Conservation (phyloP, 306 rosid genomes). For the Luffa aegyptiaca region DNA sequence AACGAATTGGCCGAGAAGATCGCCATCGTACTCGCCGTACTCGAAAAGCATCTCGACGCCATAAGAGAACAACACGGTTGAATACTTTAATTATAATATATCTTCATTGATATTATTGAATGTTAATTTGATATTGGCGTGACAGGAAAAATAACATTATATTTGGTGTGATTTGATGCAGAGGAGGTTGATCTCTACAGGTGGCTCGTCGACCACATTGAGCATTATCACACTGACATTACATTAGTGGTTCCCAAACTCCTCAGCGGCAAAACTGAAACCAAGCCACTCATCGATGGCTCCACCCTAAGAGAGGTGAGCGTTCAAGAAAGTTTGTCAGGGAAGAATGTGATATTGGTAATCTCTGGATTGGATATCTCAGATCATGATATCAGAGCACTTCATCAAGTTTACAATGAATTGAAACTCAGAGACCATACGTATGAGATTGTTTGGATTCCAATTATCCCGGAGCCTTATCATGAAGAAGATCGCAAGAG, state of each 20-base stretch:
- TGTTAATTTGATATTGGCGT: neutral
- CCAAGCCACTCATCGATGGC: constrained; percentile 37
- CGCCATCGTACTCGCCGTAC: neutral
- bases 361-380: constrained; percentile 45
- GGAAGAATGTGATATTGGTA: constrained; percentile 33
- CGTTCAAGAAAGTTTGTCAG: neutral
- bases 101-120: neutral
- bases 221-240: constrained; percentile 4
- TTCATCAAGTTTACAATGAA: constrained; percentile 25
- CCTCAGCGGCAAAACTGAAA: constrained; percentile 2
- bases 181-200: constrained; percentile 4
- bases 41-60: neutral
- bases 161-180: neutral
- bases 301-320: constrained; percentile 25
- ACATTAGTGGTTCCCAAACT: neutral
- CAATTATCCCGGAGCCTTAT: constrained; percentile 39
- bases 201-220: constrained; percentile 4
- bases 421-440: constrained; percentile 7
- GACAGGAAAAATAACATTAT: neutral
- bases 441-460: constrained; percentile 58
- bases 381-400: constrained; percentile 21
- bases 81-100: neutral
- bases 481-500: constrained; percentile 23
- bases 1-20: neutral
- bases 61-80: neutral